These are phyloP conservation scores for Phialemoniopsis sp. DNA, from an alignment of 2,329 filamentous ascomycete species.

Conservation along the genomic window DNA sequence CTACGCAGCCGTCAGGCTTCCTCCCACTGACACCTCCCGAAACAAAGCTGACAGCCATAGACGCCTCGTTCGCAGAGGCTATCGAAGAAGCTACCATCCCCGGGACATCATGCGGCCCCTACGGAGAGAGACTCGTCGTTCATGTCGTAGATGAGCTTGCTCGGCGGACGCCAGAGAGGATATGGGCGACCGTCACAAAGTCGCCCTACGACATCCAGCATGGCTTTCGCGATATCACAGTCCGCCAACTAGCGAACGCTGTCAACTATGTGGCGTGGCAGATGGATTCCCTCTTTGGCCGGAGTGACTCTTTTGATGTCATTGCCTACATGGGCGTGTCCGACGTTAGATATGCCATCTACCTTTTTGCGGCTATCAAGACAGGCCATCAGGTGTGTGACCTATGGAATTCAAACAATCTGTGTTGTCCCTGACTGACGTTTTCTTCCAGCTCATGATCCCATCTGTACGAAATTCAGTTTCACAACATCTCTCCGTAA, in stretches of 20 bases:
- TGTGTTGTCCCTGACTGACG: too few relatives aligned
- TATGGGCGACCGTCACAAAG: slow-evolving; percentile 1
- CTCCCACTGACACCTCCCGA: too few relatives aligned
- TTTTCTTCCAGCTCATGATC: slow-evolving; percentile 4
- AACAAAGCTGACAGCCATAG: too few relatives aligned
- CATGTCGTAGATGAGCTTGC: slow-evolving; percentile 5
- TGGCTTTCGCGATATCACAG: slow-evolving; percentile 2
- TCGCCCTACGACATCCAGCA: slow-evolving; percentile 1
- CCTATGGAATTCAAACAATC: too few relatives aligned
- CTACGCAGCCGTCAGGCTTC: too few relatives aligned
- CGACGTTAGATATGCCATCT: slow-evolving; percentile 7
- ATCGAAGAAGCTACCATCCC: neutral
- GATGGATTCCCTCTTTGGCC: slow-evolving; percentile 1
- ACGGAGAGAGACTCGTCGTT: neutral
- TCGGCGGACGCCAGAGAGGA: slow-evolving; percentile 1
- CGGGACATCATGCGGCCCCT: neutral
- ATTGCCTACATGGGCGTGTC: slow-evolving; percentile 8
- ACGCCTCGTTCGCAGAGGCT: neutral
- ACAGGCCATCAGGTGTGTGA: slow-evolving; percentile 5
- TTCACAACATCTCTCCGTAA: slow-evolving; percentile 4
- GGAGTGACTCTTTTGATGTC: slow-evolving; percentile 2
- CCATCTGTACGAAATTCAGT: slow-evolving; percentile 6
- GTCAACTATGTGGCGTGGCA: slow-evolving; percentile 1
- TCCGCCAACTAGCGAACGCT: slow-evolving; percentile 3
- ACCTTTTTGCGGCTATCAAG: slow-evolving; percentile 7